Base-by-base conservation (phyloP, 1,139 yeast species). In the Zhuliangozyma parablackwelliae region DNA sequence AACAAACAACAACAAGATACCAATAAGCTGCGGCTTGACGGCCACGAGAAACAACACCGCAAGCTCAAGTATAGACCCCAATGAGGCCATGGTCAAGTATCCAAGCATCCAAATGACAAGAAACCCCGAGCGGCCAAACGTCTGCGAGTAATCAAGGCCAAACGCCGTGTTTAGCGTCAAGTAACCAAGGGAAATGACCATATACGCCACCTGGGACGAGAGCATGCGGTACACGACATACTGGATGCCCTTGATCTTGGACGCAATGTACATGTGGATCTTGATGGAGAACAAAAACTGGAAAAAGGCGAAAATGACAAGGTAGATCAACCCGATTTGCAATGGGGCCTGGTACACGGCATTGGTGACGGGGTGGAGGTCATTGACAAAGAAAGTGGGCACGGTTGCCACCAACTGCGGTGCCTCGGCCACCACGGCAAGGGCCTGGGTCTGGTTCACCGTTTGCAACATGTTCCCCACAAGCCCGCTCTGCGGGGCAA, bases 1-100 rank as follows among this genome's bases (percentile, higher is more conserved):
- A 38, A 65, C 67, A 33, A 65, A 56, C 38, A 75, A 53, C 39
- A 75, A 46, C 58, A 76, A 65, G 42, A 74, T 65, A 3, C 81
- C 80, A 47, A 72, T 59, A 38, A 68, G 37, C 30, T 73, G 72
- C 2, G 71, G 72, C 34, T 65, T 60, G 11, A 59, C 36, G 0
- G 70, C 61, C 39, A 69, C 62, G 10, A 65, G 50, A 12, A 69
- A 39, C 35, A 73, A 45, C 0, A 69, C 68, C 32, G 63, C 53
- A 28, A 65, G 63, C 50, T 75, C 80, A 42, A 72, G 70, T 10
- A 72, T 57, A 25, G 77, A 71, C 26, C 81, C 82, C 34, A 74
- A 61, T 0, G 79, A 72, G 1, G 74, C 59, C 67, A 74, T 71
- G 8, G 69, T 56, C 39, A 75, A 51, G 46, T 53, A 75, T 0